Conservation (phyloP, 306 rosid species). For the Citrullus colocynthis region DNA sequence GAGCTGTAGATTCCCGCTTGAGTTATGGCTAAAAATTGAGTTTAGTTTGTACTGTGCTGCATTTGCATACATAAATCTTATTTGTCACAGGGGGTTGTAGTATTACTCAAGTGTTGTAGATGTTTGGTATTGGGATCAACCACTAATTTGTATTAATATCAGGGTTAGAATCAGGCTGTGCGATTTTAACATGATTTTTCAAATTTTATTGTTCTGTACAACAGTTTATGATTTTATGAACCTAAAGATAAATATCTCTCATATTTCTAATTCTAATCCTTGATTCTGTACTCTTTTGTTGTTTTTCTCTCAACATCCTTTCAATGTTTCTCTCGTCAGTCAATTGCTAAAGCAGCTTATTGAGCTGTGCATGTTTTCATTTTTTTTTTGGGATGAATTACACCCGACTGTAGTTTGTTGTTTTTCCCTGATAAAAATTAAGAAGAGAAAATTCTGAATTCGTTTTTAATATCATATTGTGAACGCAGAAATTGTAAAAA, state of each 20-base stretch:
- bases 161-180: conserved; percentile 11
- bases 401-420: too few species aligned
- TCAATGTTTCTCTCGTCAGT: too few species aligned
- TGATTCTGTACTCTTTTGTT: neutral
- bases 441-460: too few species aligned
- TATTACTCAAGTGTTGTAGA: conserved; percentile 13
- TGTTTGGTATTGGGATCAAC: conserved; percentile 11
- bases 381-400: too few species aligned
- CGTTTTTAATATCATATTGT: too few species aligned
- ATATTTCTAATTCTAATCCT: conserved; percentile 1
- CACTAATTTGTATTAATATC: conserved; percentile 20
- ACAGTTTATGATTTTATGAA: conserved; percentile 9
- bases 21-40: conserved; percentile 35
- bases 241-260: conserved; percentile 2
- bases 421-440: too few species aligned
- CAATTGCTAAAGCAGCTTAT: too few species aligned
- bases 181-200: neutral
- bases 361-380: too few species aligned
- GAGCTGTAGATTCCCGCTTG: conserved; percentile 41
- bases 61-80: conserved; percentile 4
- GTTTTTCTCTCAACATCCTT: neutral
- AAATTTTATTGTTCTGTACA: neutral
- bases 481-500: too few species aligned
- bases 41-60: neutral
- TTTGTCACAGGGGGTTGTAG: conserved; percentile 2